These are phyloP conservation scores for Scheffersomyces amazonensis DNA, from an alignment of 805 yeast species.

Conservation along the genomic window DNA sequence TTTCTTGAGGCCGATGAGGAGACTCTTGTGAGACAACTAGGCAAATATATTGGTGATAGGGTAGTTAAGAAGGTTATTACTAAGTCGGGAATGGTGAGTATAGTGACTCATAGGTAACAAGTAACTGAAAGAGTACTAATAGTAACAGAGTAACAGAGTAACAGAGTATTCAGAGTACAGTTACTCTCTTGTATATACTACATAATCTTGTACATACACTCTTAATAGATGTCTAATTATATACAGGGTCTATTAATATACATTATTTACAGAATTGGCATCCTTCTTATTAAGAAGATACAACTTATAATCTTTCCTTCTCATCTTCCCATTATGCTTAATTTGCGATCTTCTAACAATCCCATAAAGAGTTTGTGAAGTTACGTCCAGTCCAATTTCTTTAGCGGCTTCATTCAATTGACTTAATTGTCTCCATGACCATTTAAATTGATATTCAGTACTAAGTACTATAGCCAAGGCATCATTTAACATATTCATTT, in stretches of 20 bases:
- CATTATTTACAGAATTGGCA: slow-evolving; percentile 18
- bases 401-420: slow-evolving; percentile 27
- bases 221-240: background rate
- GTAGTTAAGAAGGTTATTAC: slow-evolving; percentile 51
- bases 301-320: slow-evolving; percentile 29
- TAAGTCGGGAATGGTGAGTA: slow-evolving; percentile 49
- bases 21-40: too few species aligned
- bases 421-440: slow-evolving; percentile 51
- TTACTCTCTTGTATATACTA: background rate
- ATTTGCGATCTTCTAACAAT: slow-evolving; percentile 34
- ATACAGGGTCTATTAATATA: background rate
- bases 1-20: too few species aligned
- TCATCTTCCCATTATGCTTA: slow-evolving; percentile 36
- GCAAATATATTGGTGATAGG: slow-evolving; percentile 42
- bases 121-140: too few species aligned
- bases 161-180: too few species aligned
- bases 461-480: slow-evolving; percentile 68
- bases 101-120: slow-evolving; percentile 18
- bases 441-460: slow-evolving; percentile 64
- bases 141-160: too few species aligned
- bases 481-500: slow-evolving; percentile 57
- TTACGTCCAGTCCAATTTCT: slow-evolving; percentile 27
- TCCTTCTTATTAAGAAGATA: slow-evolving; percentile 31
- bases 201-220: background rate
- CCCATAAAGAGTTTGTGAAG: slow-evolving; percentile 28